phyloP scores from a whole-genome alignment of 495 filamentous ascomycete genomes.

The Penicillium angulare region DNA sequence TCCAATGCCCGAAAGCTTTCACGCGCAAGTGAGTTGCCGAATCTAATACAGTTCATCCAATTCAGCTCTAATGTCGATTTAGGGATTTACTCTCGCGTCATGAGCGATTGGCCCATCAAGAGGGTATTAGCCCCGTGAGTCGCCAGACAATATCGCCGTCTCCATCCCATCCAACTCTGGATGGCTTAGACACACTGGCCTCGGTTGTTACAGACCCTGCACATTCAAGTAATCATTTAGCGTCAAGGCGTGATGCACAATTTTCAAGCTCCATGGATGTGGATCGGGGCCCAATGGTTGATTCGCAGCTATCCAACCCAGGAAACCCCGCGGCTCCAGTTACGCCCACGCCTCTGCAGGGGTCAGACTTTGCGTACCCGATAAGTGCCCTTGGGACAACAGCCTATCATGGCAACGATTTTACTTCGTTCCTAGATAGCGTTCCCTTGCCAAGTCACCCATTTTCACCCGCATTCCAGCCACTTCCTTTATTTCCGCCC shows the following conservation, averaged over 20 bases:
- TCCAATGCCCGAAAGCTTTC: slow-evolving; percentile 39
- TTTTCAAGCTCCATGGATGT: slow-evolving; percentile 10
- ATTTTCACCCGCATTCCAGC: slow-evolving; percentile 40
- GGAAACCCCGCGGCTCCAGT: slow-evolving; percentile 16
- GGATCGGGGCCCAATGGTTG: slow-evolving; percentile 13
- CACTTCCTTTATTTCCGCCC: slow-evolving; percentile 37
- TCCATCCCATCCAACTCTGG: slow-evolving; percentile 18
- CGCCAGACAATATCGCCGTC: slow-evolving; percentile 18
- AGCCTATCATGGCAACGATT: slow-evolving; percentile 35
- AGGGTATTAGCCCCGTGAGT: slow-evolving; percentile 14
- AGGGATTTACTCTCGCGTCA: slow-evolving; percentile 40
- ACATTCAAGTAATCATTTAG: slow-evolving; percentile 9
- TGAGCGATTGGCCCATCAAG: slow-evolving; percentile 34
- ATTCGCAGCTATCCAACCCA: slow-evolving; percentile 10
- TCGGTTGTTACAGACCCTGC: slow-evolving; percentile 32
- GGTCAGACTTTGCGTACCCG: slow-evolving; percentile 26
- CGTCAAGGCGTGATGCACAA: slow-evolving; percentile 5
- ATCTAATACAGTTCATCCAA: not conserved
- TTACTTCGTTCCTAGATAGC: slow-evolving; percentile 43
- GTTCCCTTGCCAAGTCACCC: slow-evolving; percentile 40
- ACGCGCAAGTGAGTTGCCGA: slow-evolving; percentile 37
- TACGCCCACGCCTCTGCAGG: slow-evolving; percentile 15
- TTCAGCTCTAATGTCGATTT: not conserved
- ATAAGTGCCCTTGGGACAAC: slow-evolving; percentile 20
- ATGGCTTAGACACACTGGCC: slow-evolving; percentile 36